phyloP scores from a whole-genome alignment of 495 filamentous ascomycete species.

The Penicillium parvum region DNA sequence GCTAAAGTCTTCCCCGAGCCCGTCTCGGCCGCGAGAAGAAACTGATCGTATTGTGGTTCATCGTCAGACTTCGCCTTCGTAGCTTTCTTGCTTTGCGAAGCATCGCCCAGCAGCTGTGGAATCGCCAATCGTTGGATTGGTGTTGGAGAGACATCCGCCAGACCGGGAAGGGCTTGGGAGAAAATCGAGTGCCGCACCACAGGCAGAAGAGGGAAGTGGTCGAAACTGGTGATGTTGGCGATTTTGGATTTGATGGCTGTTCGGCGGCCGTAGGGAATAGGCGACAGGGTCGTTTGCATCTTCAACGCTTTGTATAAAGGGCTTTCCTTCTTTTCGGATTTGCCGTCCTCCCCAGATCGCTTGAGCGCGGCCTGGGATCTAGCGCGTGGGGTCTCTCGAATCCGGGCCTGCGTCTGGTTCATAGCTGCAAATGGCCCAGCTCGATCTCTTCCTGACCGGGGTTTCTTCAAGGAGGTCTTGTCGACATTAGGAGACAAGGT shows the following conservation, averaged over 20 bases:
- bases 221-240: constrained; percentile 66
- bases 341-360: constrained; percentile 32
- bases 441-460: constrained; percentile 29
- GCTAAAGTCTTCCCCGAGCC: constrained; percentile 95
- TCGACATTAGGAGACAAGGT: constrained; percentile 71
- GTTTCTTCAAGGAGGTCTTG: constrained; percentile 43
- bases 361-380: constrained; percentile 40
- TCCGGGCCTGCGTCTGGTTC: constrained; percentile 69
- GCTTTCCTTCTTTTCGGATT: constrained; percentile 37
- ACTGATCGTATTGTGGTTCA: constrained; percentile 57
- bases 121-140: constrained; percentile 87
- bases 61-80: constrained; percentile 24
- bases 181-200: constrained; percentile 67
- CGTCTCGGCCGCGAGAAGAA: constrained; percentile 89
- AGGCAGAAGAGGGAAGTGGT: constrained; percentile 70
- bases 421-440: constrained; percentile 70
- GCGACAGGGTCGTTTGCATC: constrained; percentile 79
- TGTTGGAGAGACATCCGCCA: constrained; percentile 71
- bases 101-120: constrained; percentile 61
- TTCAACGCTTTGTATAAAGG: constrained; percentile 79
- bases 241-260: constrained; percentile 65
- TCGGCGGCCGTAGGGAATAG: constrained; percentile 69
- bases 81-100: constrained; percentile 22
- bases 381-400: constrained; percentile 37
- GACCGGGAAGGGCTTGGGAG: constrained; percentile 63